Conservation (phyloP, 1,284 basidiomycete species). For the Ceratobasidium sp. region DNA sequence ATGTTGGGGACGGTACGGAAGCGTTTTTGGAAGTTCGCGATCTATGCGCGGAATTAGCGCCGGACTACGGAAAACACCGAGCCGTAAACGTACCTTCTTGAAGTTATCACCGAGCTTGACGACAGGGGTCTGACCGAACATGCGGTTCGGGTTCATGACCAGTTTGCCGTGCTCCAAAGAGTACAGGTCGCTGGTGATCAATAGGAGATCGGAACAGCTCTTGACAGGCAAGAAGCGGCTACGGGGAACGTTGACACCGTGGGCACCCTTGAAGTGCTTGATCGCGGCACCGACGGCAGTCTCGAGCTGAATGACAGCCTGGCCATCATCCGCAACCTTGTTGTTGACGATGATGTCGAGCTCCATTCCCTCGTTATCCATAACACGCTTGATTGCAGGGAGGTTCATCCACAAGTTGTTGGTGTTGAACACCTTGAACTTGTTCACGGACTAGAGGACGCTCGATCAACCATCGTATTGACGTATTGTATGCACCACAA, state of each 20-base stretch:
- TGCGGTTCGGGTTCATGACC: conserved; percentile 87
- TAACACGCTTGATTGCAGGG: conserved; percentile 81
- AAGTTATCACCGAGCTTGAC: conserved; percentile 97
- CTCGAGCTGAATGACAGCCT: conserved; percentile 93
- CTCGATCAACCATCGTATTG: conserved; percentile 17
- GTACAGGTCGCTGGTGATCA: conserved; percentile 98
- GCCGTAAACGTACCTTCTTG: conserved; percentile 68
- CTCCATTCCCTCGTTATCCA: conserved; percentile 93
- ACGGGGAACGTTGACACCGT: conserved; percentile 98
- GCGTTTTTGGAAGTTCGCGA: conserved; percentile 95
- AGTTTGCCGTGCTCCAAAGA: conserved; percentile 94
- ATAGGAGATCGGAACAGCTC: conserved; percentile 88
- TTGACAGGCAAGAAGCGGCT: conserved; percentile 93
- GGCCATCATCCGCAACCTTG: conserved; percentile 87
- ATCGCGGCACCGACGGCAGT: conserved; percentile 98
- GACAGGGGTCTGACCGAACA: conserved; percentile 92
- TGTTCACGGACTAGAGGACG: conserved; percentile 67
- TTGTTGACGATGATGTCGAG: conserved; percentile 96
- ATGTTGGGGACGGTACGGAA: conserved; percentile 98
- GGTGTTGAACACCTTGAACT: conserved; percentile 95
- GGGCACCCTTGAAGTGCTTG: conserved; percentile 95
- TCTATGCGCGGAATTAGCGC: conserved; percentile 65
- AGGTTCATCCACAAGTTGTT: conserved; percentile 99
- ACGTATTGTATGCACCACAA: conserved; percentile 55
- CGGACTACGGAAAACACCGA: background rate